Base-by-base conservation (phyloP, 352 stramenopile genomes). In the Phytopythium delawarense region DNA sequence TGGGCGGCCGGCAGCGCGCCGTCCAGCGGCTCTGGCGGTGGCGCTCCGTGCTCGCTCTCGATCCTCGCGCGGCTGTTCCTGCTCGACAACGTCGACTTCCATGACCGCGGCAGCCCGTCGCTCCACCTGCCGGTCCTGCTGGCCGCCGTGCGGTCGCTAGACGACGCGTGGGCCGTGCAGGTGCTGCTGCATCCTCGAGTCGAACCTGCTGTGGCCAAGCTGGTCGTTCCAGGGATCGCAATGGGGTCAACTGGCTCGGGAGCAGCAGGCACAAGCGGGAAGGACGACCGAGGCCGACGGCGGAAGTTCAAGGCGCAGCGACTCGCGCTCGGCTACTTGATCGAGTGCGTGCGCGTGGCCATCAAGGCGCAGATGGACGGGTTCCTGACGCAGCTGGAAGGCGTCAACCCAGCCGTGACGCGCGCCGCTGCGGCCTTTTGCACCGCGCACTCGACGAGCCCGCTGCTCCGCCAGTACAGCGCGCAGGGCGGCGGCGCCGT, bases 41-140 rank as follows among this genome's bases (percentile, higher is more conserved):
- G 23, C 25, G 46, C 46, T 6, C 20, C 46, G 8, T 34, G n/a
- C 46, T 52, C 46, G 21, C 11, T 35, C 9, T 53, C 35, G 39
- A 34, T 50, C 37, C 37, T 50, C 54, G 35, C 35, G 15, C 25
- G 54, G 2, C 54, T 49, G 21, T 60, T 60, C 54, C 37, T 60
- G 39, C 21, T 60, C 39, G 54, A 60, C 35, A 37, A 51, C 37
- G 54, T 60, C 25, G 37, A 60, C 21, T 50, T 60, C n/a, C 54
- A 60, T 21, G 52, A 58, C 20, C 35, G 35, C n/a, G 52, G 39
- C 12, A 37, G 39, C 39, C 37, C 9, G 9, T n/a, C 54, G 23
- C 37, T 60, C 13, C 39, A 39, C 37, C 37, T 60, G 7, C 37
- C 35, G 15, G 39, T 60, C 0, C 39, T 60, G 18, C 39, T 60